Base-by-base conservation (phyloP, 306 rosid species). In the Vigna trinervia region DNA sequence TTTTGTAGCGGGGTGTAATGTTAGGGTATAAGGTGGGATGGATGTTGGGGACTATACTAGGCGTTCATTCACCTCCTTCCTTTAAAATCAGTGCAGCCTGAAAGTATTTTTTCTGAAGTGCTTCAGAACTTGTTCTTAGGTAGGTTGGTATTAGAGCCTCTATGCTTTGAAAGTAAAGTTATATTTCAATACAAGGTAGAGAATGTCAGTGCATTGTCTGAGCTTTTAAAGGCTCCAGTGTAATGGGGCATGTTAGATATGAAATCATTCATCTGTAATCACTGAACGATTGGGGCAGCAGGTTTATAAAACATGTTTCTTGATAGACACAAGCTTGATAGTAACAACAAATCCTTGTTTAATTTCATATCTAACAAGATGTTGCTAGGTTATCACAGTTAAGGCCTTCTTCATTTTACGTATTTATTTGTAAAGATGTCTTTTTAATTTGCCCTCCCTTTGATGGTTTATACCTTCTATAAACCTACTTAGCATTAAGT, bases 361-460 rank as follows among this genome's bases (percentile, higher is more conserved):
- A 54, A 65, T 57, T 71, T 50, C 68, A 61, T 32, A 61, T 15
- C 13, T 32, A 32, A 30, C 12, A 15, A 15, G 46, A 32, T 32
- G 46, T 75, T 54, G n/a, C 68, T 17, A 43, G 30, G 80, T 22
- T 60, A 48, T 68, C 51, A 68, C 45, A 22, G 26, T 15, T 45
- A 20, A 74, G 46, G 38, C 34, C 53, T 73, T 61, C 47, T 36
- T 53, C 53, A 39, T 64, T 69, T 75, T 41, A 51, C 58, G 69
- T 50, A 46, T 57, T 59, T 38, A 79, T 32, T 14, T 15, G 30
- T 14, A 57, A 79, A 43, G 8, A 59, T 57, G 28, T 39, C 22
- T 26, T 57, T 48, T 43, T 47, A 23, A 71, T 14, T 58, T 48
- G 34, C 32, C 38, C 45, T 28, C 51, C 2, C 38, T 47, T 43